Evolutionary conservation across 257 asterid genomes (phyloP).

Genomic region (Ligustrum vulgare): DNA sequence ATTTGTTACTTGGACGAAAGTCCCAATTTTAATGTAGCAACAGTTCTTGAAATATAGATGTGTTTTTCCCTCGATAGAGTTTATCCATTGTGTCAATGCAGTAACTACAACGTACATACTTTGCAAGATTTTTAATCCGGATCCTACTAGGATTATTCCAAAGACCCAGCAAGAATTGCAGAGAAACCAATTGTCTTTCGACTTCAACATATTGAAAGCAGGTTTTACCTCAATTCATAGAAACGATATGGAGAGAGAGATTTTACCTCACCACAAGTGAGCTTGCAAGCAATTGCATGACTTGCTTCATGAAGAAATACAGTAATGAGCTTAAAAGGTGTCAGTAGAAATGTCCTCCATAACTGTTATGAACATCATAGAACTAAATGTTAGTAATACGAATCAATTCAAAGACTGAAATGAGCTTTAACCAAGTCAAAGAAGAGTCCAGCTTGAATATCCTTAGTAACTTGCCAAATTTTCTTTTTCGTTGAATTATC

Average conservation of each 20-base stretch:
- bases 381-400: constrained; percentile 14
- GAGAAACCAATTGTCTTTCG: not conserved
- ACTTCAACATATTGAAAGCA: not conserved
- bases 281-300: constrained; percentile 95
- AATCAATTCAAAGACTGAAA: not conserved
- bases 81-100: not conserved
- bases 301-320: constrained; percentile 98
- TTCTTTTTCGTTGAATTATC: constrained; percentile 6
- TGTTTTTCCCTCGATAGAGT: not conserved
- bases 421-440: not conserved
- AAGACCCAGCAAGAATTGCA: too few species aligned
- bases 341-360: constrained; percentile 88
- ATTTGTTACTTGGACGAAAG: not conserved
- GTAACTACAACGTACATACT: not conserved
- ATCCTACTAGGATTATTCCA: not conserved
- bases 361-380: constrained; percentile 49
- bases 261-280: constrained; percentile 91
- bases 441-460: constrained; percentile 3
- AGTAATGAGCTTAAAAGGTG: constrained; percentile 96
- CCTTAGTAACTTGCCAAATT: not conserved
- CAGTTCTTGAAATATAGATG: not conserved
- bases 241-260: constrained; percentile 14
- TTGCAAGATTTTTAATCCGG: not conserved
- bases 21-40: not conserved
- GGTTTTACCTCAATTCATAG: not conserved